phyloP scores from a whole-genome alignment of 2,329 filamentous ascomycete species.

The Didymella lethalis region DNA sequence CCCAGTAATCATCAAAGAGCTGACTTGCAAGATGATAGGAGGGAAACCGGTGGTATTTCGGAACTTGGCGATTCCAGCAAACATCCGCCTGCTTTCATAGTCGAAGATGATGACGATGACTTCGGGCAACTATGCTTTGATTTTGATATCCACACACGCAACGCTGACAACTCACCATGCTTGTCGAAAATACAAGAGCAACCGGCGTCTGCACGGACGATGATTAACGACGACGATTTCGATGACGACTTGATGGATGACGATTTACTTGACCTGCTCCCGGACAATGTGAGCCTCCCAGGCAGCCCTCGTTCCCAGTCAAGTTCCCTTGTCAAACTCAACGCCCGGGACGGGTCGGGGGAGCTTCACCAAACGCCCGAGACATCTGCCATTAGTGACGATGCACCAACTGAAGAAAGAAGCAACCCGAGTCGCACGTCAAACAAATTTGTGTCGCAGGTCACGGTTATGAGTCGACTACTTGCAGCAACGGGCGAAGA shows the following conservation, averaged over 20 bases:
- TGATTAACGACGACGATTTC: constrained; percentile 25
- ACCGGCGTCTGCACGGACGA: not conserved
- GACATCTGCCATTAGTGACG: not conserved
- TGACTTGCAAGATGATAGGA: too few species aligned
- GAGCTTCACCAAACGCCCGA: not conserved
- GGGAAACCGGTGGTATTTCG: not conserved
- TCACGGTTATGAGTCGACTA: constrained; percentile 31
- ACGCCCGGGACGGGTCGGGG: not conserved
- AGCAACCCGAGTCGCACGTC: not conserved
- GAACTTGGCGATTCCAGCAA: not conserved
- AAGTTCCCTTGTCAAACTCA: constrained; percentile 10
- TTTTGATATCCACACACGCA: constrained; percentile 1
- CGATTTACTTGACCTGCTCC: constrained; percentile 32
- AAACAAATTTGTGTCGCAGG: constrained; percentile 35
- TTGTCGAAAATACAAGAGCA: not conserved
- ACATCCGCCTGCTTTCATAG: not conserved
- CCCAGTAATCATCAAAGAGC: not conserved
- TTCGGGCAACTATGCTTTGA: constrained; percentile 16
- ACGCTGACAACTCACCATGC: not conserved
- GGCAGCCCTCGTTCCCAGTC: not conserved
- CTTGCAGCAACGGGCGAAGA: constrained; percentile 22
- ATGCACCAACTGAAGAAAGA: not conserved
- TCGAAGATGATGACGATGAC: not conserved
- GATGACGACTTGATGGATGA: constrained; percentile 36
- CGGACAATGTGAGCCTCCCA: constrained; percentile 5